phyloP scores from a whole-genome alignment of 2,329 filamentous ascomycete species.

The Coniochaeta ligniaria region DNA sequence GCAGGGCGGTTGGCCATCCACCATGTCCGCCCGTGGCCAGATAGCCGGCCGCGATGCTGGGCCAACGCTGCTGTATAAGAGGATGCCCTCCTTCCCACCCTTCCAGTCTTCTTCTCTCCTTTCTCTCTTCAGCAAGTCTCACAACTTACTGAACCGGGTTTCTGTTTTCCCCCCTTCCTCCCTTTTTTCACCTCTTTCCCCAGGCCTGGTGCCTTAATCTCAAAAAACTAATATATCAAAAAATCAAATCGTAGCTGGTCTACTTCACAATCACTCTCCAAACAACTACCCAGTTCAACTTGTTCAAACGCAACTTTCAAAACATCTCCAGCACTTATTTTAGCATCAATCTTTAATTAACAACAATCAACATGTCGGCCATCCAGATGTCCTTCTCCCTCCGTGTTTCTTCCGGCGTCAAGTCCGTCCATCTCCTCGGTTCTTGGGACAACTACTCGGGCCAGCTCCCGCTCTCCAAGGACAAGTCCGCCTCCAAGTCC shows the following conservation, averaged over 20 bases:
- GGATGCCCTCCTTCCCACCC: constrained; percentile 26
- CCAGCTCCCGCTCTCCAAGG: constrained; percentile 90
- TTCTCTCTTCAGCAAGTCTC: constrained; percentile 57
- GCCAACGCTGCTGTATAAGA: constrained; percentile 32
- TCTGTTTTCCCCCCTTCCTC: constrained; percentile 38
- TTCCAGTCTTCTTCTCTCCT: constrained; percentile 32
- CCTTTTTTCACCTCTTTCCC: constrained; percentile 13
- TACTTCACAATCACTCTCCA: constrained; percentile 23
- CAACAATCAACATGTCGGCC: constrained; percentile 64
- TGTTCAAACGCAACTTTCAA: constrained; percentile 38
- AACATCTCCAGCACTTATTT: constrained; percentile 20
- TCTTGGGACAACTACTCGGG: constrained; percentile 97
- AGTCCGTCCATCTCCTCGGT: constrained; percentile 94
- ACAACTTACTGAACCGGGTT: constrained; percentile 45
- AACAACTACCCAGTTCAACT: constrained; percentile 33
- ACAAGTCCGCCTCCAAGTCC: constrained; percentile 73
- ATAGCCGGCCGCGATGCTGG: constrained; percentile 19
- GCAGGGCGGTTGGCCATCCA: constrained; percentile 2
- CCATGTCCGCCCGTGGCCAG: constrained; percentile 13
- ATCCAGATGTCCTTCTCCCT: constrained; percentile 94
- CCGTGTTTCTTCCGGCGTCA: constrained; percentile 91
- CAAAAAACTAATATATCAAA: constrained; percentile 18
- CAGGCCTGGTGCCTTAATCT: constrained; percentile 28
- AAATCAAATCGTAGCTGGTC: constrained; percentile 35
- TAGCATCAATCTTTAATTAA: constrained; percentile 15